A percentile compares a stretch with the other conserved stretches of the same genome.
Conservation (phyloP, 768 basidiomycete species). For the Pleurotus cornucopiae region DNA sequence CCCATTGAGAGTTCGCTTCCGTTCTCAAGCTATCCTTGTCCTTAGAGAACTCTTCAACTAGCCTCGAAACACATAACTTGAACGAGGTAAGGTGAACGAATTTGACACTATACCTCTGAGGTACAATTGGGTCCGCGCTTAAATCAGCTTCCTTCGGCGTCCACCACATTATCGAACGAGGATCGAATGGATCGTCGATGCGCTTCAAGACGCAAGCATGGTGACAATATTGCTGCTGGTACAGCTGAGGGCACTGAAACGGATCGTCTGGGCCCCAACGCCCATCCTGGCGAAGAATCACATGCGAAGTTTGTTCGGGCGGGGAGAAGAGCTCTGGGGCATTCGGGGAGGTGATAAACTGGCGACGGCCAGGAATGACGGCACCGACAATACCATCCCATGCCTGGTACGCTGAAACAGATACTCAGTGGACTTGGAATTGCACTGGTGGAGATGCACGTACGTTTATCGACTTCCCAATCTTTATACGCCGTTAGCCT, state of each 20-base stretch:
- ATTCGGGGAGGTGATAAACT: not conserved
- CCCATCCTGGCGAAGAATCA: not conserved
- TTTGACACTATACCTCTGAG: not conserved
- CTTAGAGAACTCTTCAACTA: too few relatives aligned
- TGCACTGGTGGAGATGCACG: too few relatives aligned
- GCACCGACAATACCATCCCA: not conserved
- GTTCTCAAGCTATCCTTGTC: too few relatives aligned
- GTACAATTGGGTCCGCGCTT: not conserved
- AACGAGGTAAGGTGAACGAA: too few relatives aligned
- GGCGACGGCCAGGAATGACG: not conserved
- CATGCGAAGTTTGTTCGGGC: not conserved
- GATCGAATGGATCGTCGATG: not conserved
- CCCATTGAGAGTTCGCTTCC: not conserved
- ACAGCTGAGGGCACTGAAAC: not conserved
- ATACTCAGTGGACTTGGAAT: too few relatives aligned
- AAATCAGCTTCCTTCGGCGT: not conserved
- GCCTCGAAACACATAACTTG: too few relatives aligned
- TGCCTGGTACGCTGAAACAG: not conserved
- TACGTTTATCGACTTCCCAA: too few relatives aligned
- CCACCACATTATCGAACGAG: not conserved
- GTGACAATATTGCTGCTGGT: not conserved
- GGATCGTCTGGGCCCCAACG: not conserved
- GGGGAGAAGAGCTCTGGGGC: not conserved
- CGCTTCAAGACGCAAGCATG: not conserved
- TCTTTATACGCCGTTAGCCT: too few relatives aligned